Evolutionary conservation across 148 eudicot genomes (phyloP).

Genomic region (Chenopodium suecicum): DNA sequence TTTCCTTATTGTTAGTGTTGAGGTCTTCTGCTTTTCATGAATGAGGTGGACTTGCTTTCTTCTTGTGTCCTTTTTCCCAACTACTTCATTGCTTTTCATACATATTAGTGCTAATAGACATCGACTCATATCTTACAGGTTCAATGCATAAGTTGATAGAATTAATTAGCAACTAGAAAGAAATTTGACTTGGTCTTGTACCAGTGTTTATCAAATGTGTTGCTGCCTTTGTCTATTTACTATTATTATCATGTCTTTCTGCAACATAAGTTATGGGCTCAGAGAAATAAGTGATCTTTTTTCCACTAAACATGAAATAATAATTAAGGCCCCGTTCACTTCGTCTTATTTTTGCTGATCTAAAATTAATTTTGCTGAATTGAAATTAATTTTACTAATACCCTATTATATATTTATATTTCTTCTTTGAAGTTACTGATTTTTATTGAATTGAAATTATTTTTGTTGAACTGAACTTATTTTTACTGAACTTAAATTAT

Average conservation of each 20-base stretch:
- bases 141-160: neutral
- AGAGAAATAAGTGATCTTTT: neutral
- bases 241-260: too few relatives aligned
- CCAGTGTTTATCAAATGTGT: neutral
- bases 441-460: too few relatives aligned
- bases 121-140: neutral
- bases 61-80: neutral
- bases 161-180: neutral
- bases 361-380: too few relatives aligned
- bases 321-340: too few relatives aligned
- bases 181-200: neutral
- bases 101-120: neutral
- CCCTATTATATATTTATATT: too few relatives aligned
- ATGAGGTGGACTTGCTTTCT: neutral
- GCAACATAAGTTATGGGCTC: too few relatives aligned
- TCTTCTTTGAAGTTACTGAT: too few relatives aligned
- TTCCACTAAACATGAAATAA: neutral
- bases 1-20: neutral
- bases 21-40: neutral
- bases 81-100: neutral
- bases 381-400: too few relatives aligned
- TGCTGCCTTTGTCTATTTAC: neutral
- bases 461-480: too few relatives aligned
- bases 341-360: too few relatives aligned
- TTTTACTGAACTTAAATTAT: too few relatives aligned